Evolutionary conservation across 1,284 basidiomycete species (phyloP).

Genomic region (Cutaneotrichosporon mucoides): DNA sequence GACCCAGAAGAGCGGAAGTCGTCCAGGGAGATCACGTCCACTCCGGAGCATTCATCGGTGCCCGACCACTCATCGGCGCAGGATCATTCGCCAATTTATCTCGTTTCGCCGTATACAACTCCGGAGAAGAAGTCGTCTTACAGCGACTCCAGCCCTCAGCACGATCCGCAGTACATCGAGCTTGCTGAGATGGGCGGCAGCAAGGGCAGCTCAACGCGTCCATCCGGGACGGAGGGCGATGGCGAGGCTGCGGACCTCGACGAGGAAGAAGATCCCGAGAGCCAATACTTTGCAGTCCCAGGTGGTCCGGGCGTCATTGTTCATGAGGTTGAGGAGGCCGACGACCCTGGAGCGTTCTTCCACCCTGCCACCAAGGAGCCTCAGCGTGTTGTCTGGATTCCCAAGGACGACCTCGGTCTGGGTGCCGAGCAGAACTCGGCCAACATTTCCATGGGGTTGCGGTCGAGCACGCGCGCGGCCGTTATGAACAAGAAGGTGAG

Average conservation of each 20-base stretch:
- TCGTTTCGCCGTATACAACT: neutral
- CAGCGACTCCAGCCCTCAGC: conserved; percentile 7
- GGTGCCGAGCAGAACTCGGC: conserved; percentile 60
- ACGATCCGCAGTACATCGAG: neutral
- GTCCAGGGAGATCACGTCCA: neutral
- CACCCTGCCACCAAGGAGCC: conserved; percentile 73
- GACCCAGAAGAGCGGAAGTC: neutral
- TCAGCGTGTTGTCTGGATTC: conserved; percentile 76
- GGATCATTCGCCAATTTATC: too few relatives aligned
- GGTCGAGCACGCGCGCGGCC: conserved; percentile 58
- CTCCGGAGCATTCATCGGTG: neutral
- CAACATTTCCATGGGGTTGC: conserved; percentile 59
- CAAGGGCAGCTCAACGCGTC: neutral
- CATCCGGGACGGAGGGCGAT: too few relatives aligned
- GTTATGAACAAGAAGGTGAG: conserved; percentile 58
- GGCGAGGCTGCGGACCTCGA: neutral
- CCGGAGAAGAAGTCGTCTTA: conserved; percentile 17
- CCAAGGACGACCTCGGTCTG: conserved; percentile 64
- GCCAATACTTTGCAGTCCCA: conserved; percentile 39
- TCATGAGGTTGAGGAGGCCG: conserved; percentile 15
- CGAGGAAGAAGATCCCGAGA: conserved; percentile 15
- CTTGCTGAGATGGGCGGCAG: conserved; percentile 6
- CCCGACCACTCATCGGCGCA: neutral
- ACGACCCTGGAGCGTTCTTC: conserved; percentile 57
- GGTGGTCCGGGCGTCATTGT: conserved; percentile 39